These are phyloP conservation scores for Mycena capillaripes DNA, from an alignment of 768 basidiomycete genomes.

Conservation along the genomic window DNA sequence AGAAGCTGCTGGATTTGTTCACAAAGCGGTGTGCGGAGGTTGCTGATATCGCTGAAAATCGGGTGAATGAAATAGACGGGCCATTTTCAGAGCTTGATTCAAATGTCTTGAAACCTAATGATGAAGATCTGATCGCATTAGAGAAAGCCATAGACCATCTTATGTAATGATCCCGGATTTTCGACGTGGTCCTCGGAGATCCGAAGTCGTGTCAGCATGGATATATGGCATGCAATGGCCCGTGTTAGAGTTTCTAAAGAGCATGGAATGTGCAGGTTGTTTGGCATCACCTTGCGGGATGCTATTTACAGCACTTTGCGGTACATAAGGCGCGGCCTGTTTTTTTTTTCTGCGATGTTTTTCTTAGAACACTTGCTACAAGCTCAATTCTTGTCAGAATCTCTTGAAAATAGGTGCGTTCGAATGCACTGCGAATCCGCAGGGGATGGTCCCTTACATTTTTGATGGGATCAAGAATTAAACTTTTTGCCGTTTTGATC, in stretches of 20 bases:
- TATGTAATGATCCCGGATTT: slow-evolving; percentile 6
- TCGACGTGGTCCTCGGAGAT: slow-evolving; percentile 2
- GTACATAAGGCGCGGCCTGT: too few species aligned
- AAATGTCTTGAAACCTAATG: background rate
- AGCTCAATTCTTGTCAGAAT: too few species aligned
- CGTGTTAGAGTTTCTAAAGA: background rate
- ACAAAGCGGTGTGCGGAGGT: background rate
- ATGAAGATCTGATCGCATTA: background rate
- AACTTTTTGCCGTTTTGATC: too few species aligned
- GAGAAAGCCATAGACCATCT: background rate
- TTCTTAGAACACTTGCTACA: too few species aligned
- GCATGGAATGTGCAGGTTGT: background rate
- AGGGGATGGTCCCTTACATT: too few species aligned
- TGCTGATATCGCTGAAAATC: background rate
- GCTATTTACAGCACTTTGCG: too few species aligned
- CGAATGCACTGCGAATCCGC: too few species aligned
- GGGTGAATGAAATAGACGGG: slow-evolving; percentile 6
- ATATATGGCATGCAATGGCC: too few species aligned
- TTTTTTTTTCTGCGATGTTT: too few species aligned
- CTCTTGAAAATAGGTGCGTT: too few species aligned
- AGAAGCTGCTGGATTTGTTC: background rate
- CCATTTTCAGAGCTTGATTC: background rate
- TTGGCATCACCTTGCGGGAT: background rate
- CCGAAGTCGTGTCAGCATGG: slow-evolving; percentile 10
- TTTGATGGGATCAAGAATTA: too few species aligned